Conservation (phyloP, 2,329 filamentous ascomycete genomes). For the Xylariales sp. region DNA sequence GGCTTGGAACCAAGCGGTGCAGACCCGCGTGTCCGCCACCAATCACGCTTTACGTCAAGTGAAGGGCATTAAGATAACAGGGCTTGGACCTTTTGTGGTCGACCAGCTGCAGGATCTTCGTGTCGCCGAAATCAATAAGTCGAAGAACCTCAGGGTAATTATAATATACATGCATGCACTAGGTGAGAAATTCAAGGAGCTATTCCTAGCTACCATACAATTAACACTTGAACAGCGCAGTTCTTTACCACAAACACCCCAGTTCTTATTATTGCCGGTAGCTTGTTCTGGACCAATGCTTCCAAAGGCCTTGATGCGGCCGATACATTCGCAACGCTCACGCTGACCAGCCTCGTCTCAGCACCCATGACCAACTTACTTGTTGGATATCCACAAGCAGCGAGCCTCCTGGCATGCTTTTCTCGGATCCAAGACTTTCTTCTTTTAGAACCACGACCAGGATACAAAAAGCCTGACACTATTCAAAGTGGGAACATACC, state of each 20-base stretch:
- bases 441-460: neutral
- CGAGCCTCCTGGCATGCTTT: neutral
- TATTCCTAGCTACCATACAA: neutral
- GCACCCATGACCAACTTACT: conserved; percentile 2
- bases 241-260: neutral
- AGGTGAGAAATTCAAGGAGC: neutral
- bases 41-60: conserved; percentile 30
- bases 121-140: conserved; percentile 19
- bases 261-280: neutral
- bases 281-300: conserved; percentile 4
- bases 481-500: neutral
- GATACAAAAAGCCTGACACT: neutral
- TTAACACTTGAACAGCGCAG: neutral
- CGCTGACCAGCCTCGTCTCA: neutral
- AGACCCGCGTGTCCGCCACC: conserved; percentile 25
- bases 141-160: conserved; percentile 1
- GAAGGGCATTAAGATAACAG: conserved; percentile 39
- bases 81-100: too few relatives aligned
- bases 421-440: conserved; percentile 2
- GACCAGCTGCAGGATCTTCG: too few relatives aligned
- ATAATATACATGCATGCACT: neutral
- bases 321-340: neutral
- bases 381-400: neutral
- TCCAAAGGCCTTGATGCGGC: neutral
- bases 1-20: conserved; percentile 30